Percentiles rank a stretch among this genome's conserved stretches.
Conservation (phyloP, 139 green algal species). For the Coelastrella sp. region DNA sequence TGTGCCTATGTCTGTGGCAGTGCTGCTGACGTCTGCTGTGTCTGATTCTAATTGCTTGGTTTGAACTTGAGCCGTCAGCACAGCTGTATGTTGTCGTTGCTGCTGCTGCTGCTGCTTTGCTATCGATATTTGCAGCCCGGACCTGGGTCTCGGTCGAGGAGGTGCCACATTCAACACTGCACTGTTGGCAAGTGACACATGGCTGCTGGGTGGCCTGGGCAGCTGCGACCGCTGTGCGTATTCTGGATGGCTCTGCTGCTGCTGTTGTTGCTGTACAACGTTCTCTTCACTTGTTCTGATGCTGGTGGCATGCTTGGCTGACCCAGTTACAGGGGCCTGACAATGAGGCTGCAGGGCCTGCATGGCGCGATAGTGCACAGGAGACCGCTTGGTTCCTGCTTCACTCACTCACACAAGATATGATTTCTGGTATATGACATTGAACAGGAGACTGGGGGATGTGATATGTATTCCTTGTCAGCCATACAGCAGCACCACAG, state of each 20-base stretch:
- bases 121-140: not conserved
- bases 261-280: not conserved
- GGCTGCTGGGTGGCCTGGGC: too few relatives aligned
- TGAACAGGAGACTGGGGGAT: not conserved
- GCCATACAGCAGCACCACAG: not conserved
- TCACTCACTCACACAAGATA: too few relatives aligned
- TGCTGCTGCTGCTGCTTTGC: not conserved
- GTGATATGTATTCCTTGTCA: not conserved
- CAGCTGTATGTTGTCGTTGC: too few relatives aligned
- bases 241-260: conserved; percentile 12
- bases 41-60: too few relatives aligned
- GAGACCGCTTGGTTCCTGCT: too few relatives aligned
- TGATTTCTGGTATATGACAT: not conserved
- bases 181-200: too few relatives aligned
- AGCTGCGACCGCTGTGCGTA: not conserved
- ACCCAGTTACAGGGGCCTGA: not conserved
- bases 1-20: not conserved
- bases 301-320: not conserved
- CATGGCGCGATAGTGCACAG: too few relatives aligned
- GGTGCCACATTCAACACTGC: not conserved
- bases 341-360: too few relatives aligned
- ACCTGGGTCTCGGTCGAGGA: not conserved
- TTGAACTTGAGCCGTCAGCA: too few relatives aligned
- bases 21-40: not conserved
- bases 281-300: not conserved